Percentiles rank a stretch among this genome's conserved stretches.
Conservation (phyloP, 805 yeast genomes). For the Barnettozyma siamensis region DNA sequence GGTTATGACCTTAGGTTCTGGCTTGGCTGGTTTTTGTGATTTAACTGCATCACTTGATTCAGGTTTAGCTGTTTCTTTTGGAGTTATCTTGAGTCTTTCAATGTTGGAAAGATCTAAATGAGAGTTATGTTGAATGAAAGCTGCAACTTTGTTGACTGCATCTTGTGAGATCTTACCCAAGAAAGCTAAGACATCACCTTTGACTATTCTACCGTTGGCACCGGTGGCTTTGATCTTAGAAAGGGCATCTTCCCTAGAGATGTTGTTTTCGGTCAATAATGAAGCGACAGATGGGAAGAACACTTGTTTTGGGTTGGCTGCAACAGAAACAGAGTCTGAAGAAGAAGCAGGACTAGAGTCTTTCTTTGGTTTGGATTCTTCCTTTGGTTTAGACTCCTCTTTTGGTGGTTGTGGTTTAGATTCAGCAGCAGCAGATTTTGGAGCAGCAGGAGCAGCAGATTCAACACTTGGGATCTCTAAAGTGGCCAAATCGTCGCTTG, state of each 20-base stretch:
- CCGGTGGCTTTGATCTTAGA: conserved; percentile 77
- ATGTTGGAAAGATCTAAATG: conserved; percentile 72
- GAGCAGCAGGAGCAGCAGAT: conserved; percentile 18
- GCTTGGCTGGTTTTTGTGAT: conserved; percentile 15
- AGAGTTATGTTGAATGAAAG: conserved; percentile 48
- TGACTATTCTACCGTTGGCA: conserved; percentile 78
- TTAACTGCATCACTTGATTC: conserved; percentile 15
- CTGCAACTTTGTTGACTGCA: conserved; percentile 46
- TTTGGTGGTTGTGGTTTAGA: conserved; percentile 15
- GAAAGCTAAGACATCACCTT: conserved; percentile 87
- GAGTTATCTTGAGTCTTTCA: conserved; percentile 29
- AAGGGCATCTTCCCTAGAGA: conserved; percentile 67
- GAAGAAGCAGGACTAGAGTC: conserved; percentile 1
- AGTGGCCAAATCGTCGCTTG: conserved; percentile 69
- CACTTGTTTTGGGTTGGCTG: conserved; percentile 62
- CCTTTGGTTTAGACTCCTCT: conserved; percentile 5
- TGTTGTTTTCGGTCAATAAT: conserved; percentile 53
- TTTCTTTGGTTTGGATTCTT: conserved; percentile 4
- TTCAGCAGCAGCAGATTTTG: conserved; percentile 17
- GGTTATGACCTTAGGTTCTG: conserved; percentile 30
- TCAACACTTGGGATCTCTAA: conserved; percentile 47
- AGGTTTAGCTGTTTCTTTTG: conserved; percentile 22
- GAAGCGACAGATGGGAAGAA: conserved; percentile 75
- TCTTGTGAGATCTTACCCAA: conserved; percentile 65
- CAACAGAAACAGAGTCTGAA: conserved; percentile 19